Evolutionary conservation across 129 eudicot species (phyloP).

Genomic region (Pseudognaphalium luteoalbum): DNA sequence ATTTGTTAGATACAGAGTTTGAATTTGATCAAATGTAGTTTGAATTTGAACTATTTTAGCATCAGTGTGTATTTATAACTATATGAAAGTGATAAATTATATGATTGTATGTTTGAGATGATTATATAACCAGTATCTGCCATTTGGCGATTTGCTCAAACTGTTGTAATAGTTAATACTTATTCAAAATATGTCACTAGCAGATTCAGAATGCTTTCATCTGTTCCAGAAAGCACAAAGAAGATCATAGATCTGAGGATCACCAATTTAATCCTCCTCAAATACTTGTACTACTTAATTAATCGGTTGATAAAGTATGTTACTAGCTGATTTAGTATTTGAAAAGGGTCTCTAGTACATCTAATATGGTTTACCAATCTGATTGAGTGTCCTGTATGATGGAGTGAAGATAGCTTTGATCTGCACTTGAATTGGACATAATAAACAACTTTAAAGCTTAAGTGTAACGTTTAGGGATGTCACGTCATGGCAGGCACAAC

Average conservation of each 20-base stretch:
- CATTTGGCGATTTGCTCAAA: too few species aligned
- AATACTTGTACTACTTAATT: not conserved
- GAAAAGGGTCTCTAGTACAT: not conserved
- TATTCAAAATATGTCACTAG: not conserved
- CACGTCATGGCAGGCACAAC: slow-evolving; percentile 53
- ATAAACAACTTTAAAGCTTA: slow-evolving; percentile 2
- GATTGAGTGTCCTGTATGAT: not conserved
- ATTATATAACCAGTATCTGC: too few species aligned
- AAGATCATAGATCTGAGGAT: not conserved
- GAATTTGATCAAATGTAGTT: not conserved
- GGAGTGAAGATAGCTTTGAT: not conserved
- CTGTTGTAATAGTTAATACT: too few species aligned
- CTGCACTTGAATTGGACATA: not conserved
- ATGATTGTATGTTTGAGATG: not conserved
- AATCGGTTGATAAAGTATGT: not conserved
- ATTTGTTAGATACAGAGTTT: slow-evolving; percentile 12
- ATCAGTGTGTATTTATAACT: not conserved
- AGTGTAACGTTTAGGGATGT: slow-evolving; percentile 23
- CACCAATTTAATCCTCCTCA: not conserved
- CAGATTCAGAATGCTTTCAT: not conserved
- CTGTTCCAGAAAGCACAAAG: not conserved
- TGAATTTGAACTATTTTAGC: not conserved
- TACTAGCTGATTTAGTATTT: slow-evolving; percentile 1
- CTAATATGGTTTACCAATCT: not conserved
- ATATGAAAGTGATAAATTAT: not conserved